phyloP scores from a whole-genome alignment of 2,329 filamentous ascomycete species.

The Stagonosporopsis cucurbitacearum region DNA sequence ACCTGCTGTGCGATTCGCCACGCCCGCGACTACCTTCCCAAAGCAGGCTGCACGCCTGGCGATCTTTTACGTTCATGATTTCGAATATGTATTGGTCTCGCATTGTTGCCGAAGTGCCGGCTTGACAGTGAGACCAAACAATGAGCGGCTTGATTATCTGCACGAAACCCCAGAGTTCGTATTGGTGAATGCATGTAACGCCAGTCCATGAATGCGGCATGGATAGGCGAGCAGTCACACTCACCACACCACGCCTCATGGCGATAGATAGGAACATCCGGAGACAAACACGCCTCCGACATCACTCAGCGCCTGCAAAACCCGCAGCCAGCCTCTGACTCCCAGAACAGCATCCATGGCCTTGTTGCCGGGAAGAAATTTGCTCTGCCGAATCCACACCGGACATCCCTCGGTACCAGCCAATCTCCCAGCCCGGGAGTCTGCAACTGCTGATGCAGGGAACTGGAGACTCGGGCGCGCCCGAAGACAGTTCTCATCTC shows the following conservation, averaged over 20 bases:
- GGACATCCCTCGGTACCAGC: constrained; percentile 11
- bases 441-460: background rate
- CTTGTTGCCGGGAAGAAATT: constrained; percentile 16
- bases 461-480: constrained; percentile 12
- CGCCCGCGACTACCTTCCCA: constrained; percentile 34
- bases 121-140: constrained; percentile 13
- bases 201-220: constrained; percentile 1
- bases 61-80: constrained; percentile 34
- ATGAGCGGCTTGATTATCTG: constrained; percentile 11
- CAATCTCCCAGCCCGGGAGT: constrained; percentile 10
- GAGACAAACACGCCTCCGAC: background rate
- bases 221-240: constrained; percentile 9
- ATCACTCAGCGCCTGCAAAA: constrained; percentile 4
- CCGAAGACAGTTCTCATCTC: constrained; percentile 15
- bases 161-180: constrained; percentile 9
- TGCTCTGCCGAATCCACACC: constrained; percentile 17
- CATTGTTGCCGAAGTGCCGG: constrained; percentile 23
- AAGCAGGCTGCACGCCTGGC: constrained; percentile 19
- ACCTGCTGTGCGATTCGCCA: constrained; percentile 7
- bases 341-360: constrained; percentile 2
- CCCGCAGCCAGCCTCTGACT: constrained; percentile 1
- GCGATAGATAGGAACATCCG: constrained; percentile 8
- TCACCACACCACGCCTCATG: background rate
- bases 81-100: constrained; percentile 12
- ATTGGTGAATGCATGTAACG: constrained; percentile 12